phyloP scores from a whole-genome alignment of 192 early-diverging fungal genomes.

The Podila verticillata region DNA sequence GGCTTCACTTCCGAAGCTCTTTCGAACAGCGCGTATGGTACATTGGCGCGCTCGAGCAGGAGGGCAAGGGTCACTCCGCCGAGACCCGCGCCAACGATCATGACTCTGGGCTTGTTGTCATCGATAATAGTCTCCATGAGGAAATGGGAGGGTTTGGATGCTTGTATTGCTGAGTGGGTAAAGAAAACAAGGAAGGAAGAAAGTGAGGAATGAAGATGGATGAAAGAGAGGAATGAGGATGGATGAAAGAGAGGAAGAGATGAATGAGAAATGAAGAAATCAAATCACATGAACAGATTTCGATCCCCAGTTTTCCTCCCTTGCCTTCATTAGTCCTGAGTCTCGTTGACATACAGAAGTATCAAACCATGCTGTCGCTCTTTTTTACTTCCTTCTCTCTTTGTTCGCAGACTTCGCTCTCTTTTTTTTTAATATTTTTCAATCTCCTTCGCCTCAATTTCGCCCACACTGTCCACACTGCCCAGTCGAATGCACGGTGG shows the following conservation, averaged over 20 bases:
- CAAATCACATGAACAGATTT: neutral
- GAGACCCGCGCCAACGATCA: constrained; percentile 3
- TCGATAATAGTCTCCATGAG: neutral
- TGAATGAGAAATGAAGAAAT: neutral
- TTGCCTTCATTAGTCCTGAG: too few species aligned
- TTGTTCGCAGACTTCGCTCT: too few species aligned
- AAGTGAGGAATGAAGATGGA: neutral
- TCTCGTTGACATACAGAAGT: too few species aligned
- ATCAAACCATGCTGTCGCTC: too few species aligned
- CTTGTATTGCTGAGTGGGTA: neutral
- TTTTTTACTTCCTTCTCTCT: too few species aligned
- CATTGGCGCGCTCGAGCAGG: constrained; percentile 1
- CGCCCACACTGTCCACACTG: too few species aligned
- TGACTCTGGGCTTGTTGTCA: neutral
- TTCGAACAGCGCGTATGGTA: neutral
- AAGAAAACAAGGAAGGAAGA: neutral
- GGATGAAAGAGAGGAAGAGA: neutral
- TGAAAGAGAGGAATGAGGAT: neutral
- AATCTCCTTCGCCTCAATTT: too few species aligned
- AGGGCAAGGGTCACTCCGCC: neutral
- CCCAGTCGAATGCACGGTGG: too few species aligned
- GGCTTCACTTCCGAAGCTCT: neutral
- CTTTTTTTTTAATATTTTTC: too few species aligned
- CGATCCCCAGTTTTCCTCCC: too few species aligned
- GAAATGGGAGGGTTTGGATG: neutral